These are phyloP conservation scores for Gynostemma pentaphyllum DNA, from an alignment of 306 rosid species.

Conservation along the genomic window DNA sequence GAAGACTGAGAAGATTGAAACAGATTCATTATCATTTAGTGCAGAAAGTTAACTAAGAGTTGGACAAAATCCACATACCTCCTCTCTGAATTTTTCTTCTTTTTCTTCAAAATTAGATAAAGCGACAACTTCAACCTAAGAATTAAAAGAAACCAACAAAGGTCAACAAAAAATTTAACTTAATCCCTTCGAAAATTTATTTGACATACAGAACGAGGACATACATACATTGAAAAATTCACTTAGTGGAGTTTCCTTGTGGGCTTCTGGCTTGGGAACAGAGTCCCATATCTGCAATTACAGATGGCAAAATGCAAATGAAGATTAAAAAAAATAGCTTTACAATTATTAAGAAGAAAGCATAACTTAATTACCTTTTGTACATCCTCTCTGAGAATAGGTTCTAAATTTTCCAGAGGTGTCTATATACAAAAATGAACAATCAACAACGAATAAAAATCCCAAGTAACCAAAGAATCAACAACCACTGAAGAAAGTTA, in stretches of 20 bases:
- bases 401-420: constrained; percentile 95
- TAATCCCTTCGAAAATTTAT: neutral
- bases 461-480: neutral
- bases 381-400: constrained; percentile 91
- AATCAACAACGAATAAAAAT: neutral
- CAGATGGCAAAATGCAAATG: neutral
- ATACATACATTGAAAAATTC: constrained; percentile 81
- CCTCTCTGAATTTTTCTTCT: constrained; percentile 89
- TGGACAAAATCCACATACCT: constrained; percentile 33
- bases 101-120: constrained; percentile 97
- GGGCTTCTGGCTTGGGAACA: constrained; percentile 92
- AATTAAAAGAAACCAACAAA: neutral
- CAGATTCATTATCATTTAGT: neutral
- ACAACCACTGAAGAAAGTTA: neutral
- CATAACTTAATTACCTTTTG: constrained; percentile 49
- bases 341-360: neutral
- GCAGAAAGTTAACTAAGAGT: neutral
- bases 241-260: constrained; percentile 79
- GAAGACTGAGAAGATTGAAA: neutral
- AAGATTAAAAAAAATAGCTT: neutral
- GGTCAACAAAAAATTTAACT: neutral
- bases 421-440: constrained; percentile 35
- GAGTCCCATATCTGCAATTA: constrained; percentile 89
- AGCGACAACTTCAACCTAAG: constrained; percentile 93
- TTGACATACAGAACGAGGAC: constrained; percentile 13